Conservation (phyloP, 352 stramenopile species). For the Globisporangium barbulae region DNA sequence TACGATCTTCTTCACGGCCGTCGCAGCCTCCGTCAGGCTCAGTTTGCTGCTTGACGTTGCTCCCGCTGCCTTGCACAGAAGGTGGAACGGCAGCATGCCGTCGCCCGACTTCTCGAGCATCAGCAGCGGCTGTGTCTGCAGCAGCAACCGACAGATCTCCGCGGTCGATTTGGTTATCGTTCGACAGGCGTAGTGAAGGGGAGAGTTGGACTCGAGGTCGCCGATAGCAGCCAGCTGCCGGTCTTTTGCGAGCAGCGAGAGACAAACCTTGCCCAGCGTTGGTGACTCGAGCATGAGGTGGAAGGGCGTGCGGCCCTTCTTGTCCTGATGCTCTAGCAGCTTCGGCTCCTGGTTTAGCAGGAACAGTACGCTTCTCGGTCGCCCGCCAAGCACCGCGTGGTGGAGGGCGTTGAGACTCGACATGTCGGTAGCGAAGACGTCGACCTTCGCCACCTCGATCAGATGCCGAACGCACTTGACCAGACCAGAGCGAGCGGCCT, state of each 20-base stretch:
- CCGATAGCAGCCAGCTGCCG: constrained; percentile 31
- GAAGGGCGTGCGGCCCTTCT: constrained; percentile 47
- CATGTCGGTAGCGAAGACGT: constrained; percentile 47
- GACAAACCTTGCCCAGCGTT: constrained; percentile 43
- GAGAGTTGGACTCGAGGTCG: constrained; percentile 42
- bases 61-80: constrained; percentile 39
- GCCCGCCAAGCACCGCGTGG: constrained; percentile 43
- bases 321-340: constrained; percentile 50
- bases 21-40: constrained; percentile 14
- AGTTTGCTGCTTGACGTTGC: neutral
- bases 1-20: constrained; percentile 33
- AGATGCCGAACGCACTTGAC: constrained; percentile 36
- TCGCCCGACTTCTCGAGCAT: constrained; percentile 36
- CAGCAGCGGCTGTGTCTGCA: constrained; percentile 33
- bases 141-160: constrained; percentile 42
- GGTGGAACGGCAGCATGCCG: constrained; percentile 38
- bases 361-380: constrained; percentile 26
- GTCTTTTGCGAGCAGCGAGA: constrained; percentile 35
- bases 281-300: constrained; percentile 51
- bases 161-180: constrained; percentile 43
- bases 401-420: constrained; percentile 53
- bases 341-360: constrained; percentile 40
- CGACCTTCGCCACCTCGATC: constrained; percentile 35
- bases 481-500: constrained; percentile 41
- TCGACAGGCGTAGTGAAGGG: constrained; percentile 67